Evolutionary conservation across 257 asterid genomes (phyloP), one percentile per base, ranked within the genome.

Genomic region (Jacaranda copaia): DNA sequence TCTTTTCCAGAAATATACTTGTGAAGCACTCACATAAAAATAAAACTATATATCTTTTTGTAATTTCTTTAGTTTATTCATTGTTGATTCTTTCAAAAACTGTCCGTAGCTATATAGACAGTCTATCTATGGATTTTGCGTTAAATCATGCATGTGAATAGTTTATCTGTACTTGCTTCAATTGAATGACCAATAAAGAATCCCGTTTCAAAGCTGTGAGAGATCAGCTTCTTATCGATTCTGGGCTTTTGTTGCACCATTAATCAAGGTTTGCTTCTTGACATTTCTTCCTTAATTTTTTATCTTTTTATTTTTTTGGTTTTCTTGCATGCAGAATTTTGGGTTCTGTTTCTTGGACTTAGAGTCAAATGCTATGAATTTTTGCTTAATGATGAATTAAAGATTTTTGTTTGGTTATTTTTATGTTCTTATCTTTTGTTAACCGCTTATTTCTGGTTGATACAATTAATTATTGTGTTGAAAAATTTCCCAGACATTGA

Each of bases 261-360:
- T 36, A 39, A 80, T 68, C 82, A 78, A 25, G 85, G 85, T 82
- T 73, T 42, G 59, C 58, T 52, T 74, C 25, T 79, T 76, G 52
- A 52, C 5, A 9, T 45, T 81, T 46, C 7, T 32, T 77, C 13
- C 51, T 49, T 16, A 18, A 39, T 43, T 42, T n/a, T 62, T 63
- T 62, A n/a, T 13, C 14, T 58, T 18, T 36, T 38, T 64, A 16
- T 4, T 14, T 19, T 13, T 49, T 1, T 48, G 32, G 6, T 56
- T 42, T 64, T 67, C n/a, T 39, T 78, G 70, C 77, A 70, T 79
- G 79, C 71, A 25, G 67, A 38, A 36, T 65, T 67, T 36, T 15
- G 56, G 75, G 18, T 63, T 67, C 52, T 42, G 65, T 42, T 48
- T 78, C 72, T 48, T 36, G 36, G 53, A 53, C 46, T 72, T 59